phyloP scores from a whole-genome alignment of 345 rosid genomes.

The Rhizophora apiculata region DNA sequence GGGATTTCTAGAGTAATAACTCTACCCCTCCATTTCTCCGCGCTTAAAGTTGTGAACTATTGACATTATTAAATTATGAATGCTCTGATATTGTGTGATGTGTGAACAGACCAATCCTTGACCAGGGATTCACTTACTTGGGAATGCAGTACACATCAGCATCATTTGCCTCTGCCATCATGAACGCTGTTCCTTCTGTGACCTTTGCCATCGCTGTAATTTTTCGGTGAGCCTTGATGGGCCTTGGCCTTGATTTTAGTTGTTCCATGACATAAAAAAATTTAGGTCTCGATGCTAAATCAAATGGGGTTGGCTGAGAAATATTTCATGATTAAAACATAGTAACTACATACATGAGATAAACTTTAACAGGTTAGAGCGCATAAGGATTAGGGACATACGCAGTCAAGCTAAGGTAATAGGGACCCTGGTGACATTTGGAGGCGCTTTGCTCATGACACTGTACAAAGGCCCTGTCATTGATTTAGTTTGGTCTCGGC shows the following conservation, averaged over 20 bases:
- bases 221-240: constrained; percentile 34
- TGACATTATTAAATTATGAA: too few relatives aligned
- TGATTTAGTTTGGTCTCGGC: constrained; percentile 35
- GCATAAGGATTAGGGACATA: constrained; percentile 38
- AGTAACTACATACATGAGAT: neutral
- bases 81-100: too few relatives aligned
- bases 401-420: constrained; percentile 59
- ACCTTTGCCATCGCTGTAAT: constrained; percentile 66
- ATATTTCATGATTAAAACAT: too few relatives aligned
- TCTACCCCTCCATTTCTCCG: neutral
- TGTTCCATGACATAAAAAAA: too few relatives aligned
- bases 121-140: constrained; percentile 61
- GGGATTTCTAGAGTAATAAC: constrained; percentile 63
- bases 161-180: constrained; percentile 60
- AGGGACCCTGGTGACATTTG: constrained; percentile 57
- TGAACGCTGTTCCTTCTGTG: constrained; percentile 76
- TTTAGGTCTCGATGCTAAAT: too few relatives aligned
- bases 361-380: constrained; percentile 45
- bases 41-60: neutral
- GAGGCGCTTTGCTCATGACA: constrained; percentile 71
- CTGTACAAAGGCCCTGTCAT: constrained; percentile 64
- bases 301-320: too few relatives aligned
- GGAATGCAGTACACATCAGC: constrained; percentile 75
- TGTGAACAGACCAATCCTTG: constrained; percentile 61
- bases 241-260: too few relatives aligned